Percentiles rank a stretch among this genome's conserved stretches.
These are phyloP conservation scores for Lojkania enalia DNA, from an alignment of 2,329 filamentous ascomycete genomes.

Conservation along the genomic window DNA sequence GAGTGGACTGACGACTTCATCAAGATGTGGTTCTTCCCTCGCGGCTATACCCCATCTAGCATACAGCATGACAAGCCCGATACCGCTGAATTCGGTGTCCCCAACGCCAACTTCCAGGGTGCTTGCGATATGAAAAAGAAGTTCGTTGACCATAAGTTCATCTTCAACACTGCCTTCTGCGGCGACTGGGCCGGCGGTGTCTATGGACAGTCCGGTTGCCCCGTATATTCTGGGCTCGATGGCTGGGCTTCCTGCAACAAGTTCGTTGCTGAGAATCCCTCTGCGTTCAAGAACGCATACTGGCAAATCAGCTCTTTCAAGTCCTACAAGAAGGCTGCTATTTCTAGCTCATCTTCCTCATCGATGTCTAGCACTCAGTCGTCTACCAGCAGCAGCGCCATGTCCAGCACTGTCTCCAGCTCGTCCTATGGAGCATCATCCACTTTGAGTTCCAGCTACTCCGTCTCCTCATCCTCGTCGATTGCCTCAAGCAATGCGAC, in stretches of 20 bases:
- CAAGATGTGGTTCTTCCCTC: slow-evolving; percentile 78
- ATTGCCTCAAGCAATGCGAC: not conserved
- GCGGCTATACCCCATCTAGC: slow-evolving; percentile 63
- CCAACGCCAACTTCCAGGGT: slow-evolving; percentile 69
- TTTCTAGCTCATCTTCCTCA: slow-evolving; percentile 9
- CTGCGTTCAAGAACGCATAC: slow-evolving; percentile 69
- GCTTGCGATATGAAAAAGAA: slow-evolving; percentile 70
- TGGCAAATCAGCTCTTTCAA: slow-evolving; percentile 63
- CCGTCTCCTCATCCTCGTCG: slow-evolving; percentile 1
- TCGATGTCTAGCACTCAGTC: slow-evolving; percentile 6
- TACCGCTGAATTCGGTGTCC: slow-evolving; percentile 66
- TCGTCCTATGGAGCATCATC: not conserved
- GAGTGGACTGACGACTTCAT: slow-evolving; percentile 71
- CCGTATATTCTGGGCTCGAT: slow-evolving; percentile 12
- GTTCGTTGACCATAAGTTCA: slow-evolving; percentile 73
- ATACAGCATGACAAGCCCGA: slow-evolving; percentile 62
- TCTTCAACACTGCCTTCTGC: slow-evolving; percentile 84
- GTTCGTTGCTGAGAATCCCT: slow-evolving; percentile 71
- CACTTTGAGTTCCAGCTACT: not conserved
- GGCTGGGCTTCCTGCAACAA: slow-evolving; percentile 59
- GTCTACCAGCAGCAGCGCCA: not conserved
- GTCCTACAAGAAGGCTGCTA: slow-evolving; percentile 19
- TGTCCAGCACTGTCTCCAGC: not conserved
- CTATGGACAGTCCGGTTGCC: slow-evolving; percentile 54
- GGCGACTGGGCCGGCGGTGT: slow-evolving; percentile 79